Evolutionary conservation across 139 green algal genomes (phyloP).

Genomic region (Chlamydomonas sp.): DNA sequence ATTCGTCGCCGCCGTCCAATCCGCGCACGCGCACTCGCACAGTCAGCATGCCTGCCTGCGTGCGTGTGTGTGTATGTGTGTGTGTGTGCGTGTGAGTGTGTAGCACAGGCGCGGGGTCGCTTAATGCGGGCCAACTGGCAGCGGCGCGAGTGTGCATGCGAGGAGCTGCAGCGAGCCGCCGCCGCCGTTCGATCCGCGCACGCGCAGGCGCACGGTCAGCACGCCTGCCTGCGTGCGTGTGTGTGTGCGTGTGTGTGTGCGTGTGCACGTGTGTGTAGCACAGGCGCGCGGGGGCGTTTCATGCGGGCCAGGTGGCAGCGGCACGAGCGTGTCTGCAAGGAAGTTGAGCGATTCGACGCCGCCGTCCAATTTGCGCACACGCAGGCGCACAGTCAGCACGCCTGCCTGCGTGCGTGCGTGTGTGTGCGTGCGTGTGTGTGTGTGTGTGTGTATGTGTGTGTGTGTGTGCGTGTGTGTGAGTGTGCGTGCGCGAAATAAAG

Average conservation of each 20-base stretch:
- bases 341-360: constrained; percentile 24
- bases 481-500: constrained; percentile 1
- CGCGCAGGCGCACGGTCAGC: background rate
- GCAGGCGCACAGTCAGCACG: background rate
- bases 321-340: constrained; percentile 49
- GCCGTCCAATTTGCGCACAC: constrained; percentile 21
- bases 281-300: background rate
- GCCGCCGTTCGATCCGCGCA: background rate
- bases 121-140: background rate
- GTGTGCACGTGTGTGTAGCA: constrained; percentile 11
- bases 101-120: background rate
- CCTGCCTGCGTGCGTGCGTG: background rate
- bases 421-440: background rate
- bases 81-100: background rate
- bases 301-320: constrained; percentile 19
- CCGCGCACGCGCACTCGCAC: constrained; percentile 10
- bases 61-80: background rate
- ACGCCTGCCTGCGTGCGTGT: background rate
- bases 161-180: too few relatives aligned
- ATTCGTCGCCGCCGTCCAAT: constrained; percentile 19
- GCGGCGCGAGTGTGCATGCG: too few relatives aligned
- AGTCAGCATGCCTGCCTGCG: constrained; percentile 3
- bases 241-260: constrained; percentile 15
- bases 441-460: background rate
- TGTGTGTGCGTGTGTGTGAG: background rate